A percentile compares a stretch with the other conserved stretches of the same genome.
Evolutionary conservation across 1,284 basidiomycete species (phyloP).

Genomic region (Papiliotrema fonsecae): DNA sequence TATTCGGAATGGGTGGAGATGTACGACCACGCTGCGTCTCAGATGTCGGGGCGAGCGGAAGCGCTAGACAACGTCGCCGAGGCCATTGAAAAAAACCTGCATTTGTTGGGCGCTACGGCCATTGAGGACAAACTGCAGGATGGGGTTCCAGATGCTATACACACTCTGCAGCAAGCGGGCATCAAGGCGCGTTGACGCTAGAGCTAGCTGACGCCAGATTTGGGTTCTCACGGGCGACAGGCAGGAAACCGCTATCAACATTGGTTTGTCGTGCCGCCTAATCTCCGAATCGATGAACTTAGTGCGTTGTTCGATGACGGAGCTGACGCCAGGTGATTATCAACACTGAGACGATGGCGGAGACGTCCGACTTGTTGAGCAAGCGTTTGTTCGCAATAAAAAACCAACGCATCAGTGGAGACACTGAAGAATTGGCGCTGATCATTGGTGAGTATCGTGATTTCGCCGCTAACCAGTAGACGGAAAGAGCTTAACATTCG

Average conservation of each 20-base stretch:
- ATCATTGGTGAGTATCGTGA: slow-evolving; percentile 67
- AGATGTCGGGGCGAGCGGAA: slow-evolving; percentile 86
- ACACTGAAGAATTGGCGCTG: slow-evolving; percentile 89
- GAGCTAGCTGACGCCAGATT: slow-evolving; percentile 53
- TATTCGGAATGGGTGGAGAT: slow-evolving; percentile 83
- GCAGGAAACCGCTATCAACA: slow-evolving; percentile 99
- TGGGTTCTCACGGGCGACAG: slow-evolving; percentile 98
- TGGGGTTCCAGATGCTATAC: slow-evolving; percentile 96
- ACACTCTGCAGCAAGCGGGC: slow-evolving; percentile 93
- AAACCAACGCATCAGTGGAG: slow-evolving; percentile 82
- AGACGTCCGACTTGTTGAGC: slow-evolving; percentile 80
- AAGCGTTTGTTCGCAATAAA: slow-evolving; percentile 88
- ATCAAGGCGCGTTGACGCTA: slow-evolving; percentile 66
- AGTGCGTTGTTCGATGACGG: slow-evolving; percentile 52
- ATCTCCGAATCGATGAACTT: slow-evolving; percentile 99
- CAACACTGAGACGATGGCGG: slow-evolving; percentile 81
- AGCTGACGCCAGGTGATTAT: slow-evolving; percentile 66
- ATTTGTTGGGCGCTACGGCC: slow-evolving; percentile 90
- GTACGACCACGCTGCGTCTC: slow-evolving; percentile 86
- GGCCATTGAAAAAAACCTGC: slow-evolving; percentile 89
- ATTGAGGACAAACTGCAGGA: slow-evolving; percentile 99
- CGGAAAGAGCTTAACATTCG: slow-evolving; percentile 89
- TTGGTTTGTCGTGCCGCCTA: slow-evolving; percentile 91
- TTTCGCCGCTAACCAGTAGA: slow-evolving; percentile 54
- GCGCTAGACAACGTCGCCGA: slow-evolving; percentile 93